Base-by-base conservation (phyloP, 2,329 filamentous ascomycete species). In the Aspergillus sp. region DNA sequence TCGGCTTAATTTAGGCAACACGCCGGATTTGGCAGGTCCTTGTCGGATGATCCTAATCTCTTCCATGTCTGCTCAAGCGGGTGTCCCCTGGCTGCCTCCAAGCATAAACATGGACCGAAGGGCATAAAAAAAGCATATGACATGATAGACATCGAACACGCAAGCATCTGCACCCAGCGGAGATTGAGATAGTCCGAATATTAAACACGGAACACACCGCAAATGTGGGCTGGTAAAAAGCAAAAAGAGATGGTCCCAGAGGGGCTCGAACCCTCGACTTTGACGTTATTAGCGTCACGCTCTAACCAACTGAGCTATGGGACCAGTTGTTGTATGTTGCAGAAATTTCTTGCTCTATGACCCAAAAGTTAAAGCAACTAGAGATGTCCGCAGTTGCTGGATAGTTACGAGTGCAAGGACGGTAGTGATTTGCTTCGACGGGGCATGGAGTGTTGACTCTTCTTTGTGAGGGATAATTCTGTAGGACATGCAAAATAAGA, bases 291-390 rank as follows among this genome's bases (percentile, higher is more conserved):
- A 45, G 41, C 41, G 41, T 45, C 17, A 45, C 41, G 41, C 41
- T 45, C 41, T 45, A 45, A 45, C 41, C 41, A 45, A 45, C 41
- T 45, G 41, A 45, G 41, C 41, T 45, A 45, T 45, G 41, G 41
- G 41, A 45, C 41, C 41, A 45, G 41, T 45, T 45, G 41, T 21
- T 45, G 5, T 5, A 23, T 23, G 10, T 10, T 13, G 19, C 5
- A 3, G 3, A 45, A 13, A 10, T 45, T 23, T 0, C 4, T 7
- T 45, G 41, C 12, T 23, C 12, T 45, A 45, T 5, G 2, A 45
- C 0, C 19, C 41, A 28, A 2, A 28, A 8, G 7, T 28, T 28
- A 8, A 28, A 28, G 8, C 25, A 8, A 8, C 2, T 8, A 25
- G 6, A 7, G 8, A 25, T 8, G 8, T 25, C 25, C 25, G 25